These are phyloP conservation scores for Lachnellula willkommii DNA, from an alignment of 2,329 filamentous ascomycete genomes.

Conservation along the genomic window DNA sequence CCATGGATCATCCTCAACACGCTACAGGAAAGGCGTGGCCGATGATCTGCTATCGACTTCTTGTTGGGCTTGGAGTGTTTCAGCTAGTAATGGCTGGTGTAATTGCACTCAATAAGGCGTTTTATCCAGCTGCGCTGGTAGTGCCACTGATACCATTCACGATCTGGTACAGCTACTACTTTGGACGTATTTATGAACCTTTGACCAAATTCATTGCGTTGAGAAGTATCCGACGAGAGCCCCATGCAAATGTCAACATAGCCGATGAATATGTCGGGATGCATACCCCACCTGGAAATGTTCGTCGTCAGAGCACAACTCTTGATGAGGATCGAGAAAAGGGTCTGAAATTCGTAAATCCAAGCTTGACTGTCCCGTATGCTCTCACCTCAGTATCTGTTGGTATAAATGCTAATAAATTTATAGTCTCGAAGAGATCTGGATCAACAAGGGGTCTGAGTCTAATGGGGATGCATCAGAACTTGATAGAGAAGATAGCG, in stretches of 20 bases:
- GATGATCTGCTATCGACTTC: conserved; percentile 89
- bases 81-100: conserved; percentile 88
- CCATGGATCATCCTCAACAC: conserved; percentile 95
- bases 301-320: conserved; percentile 44
- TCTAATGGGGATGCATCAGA: conserved; percentile 13
- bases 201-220: conserved; percentile 90
- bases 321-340: conserved; percentile 68
- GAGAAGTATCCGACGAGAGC: conserved; percentile 68
- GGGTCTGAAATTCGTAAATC: conserved; percentile 68
- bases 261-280: conserved; percentile 36
- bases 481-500: conserved; percentile 32
- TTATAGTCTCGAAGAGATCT: conserved; percentile 59
- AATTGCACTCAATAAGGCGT: conserved; percentile 68
- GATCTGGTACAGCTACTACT: conserved; percentile 85
- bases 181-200: conserved; percentile 74
- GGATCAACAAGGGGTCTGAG: conserved; percentile 44
- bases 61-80: conserved; percentile 81
- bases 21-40: conserved; percentile 92
- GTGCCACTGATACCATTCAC: conserved; percentile 73
- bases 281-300: conserved; percentile 20
- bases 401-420: conserved; percentile 9
- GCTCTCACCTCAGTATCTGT: conserved; percentile 30
- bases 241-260: conserved; percentile 42
- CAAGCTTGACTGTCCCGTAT: conserved; percentile 63
- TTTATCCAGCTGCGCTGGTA: conserved; percentile 66